These are phyloP conservation scores for Clavispora vitiphila DNA, from an alignment of 805 yeast species.

Conservation along the genomic window DNA sequence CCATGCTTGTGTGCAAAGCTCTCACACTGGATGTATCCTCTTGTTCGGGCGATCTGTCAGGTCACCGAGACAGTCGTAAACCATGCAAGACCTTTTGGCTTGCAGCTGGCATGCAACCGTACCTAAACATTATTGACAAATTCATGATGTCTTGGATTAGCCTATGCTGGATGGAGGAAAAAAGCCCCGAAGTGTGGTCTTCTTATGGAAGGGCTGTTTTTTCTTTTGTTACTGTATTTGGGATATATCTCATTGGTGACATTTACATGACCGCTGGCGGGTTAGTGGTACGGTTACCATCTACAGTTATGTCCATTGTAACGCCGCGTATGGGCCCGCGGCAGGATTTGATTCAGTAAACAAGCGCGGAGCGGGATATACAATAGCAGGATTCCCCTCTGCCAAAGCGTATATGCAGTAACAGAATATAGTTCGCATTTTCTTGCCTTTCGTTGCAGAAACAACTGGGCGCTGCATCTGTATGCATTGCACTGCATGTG, in stretches of 20 bases:
- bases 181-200: no score
- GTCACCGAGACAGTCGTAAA: neutral
- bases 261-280: no score
- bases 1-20: no score
- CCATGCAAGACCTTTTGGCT: neutral
- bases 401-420: neutral
- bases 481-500: neutral
- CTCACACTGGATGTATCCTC: neutral
- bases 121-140: neutral
- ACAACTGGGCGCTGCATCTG: neutral
- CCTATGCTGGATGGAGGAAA: no score
- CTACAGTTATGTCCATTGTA: neutral
- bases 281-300: neutral
- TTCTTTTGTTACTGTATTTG: neutral
- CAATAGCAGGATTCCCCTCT: neutral
- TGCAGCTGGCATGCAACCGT: neutral
- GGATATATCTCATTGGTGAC: neutral
- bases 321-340: neutral
- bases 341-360: neutral
- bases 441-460: neutral
- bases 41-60: neutral
- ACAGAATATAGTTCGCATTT: neutral
- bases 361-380: neutral
- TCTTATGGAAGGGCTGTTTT: no score
- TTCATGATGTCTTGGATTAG: no score